Percentiles rank a stretch among this genome's conserved stretches.
Evolutionary conservation across 495 filamentous ascomycete species (phyloP).

Genomic region (Emericellopsis terricola): DNA sequence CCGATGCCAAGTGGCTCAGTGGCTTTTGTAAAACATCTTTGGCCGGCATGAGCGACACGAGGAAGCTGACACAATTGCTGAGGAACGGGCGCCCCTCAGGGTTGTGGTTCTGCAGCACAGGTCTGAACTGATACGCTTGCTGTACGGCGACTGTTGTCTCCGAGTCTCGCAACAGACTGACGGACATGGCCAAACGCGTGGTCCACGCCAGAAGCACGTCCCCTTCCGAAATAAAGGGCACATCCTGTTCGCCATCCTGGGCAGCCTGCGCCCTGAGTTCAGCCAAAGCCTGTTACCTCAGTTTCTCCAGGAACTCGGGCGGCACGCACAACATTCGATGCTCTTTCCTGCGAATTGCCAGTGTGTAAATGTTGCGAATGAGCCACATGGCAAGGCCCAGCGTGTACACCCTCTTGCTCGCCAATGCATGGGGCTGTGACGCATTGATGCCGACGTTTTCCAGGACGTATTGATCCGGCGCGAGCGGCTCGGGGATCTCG

Average conservation of each 20-base stretch:
- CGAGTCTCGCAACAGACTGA: conserved; percentile 5
- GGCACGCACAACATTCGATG: conserved; percentile 10
- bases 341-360: conserved; percentile 7
- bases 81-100: conserved; percentile 12
- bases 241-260: neutral
- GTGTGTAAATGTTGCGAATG: conserved; percentile 3
- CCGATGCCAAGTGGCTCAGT: conserved; percentile 18
- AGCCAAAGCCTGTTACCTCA: conserved; percentile 5
- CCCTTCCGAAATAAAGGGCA: conserved; percentile 12
- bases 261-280: conserved; percentile 4
- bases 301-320: conserved; percentile 4
- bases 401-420: neutral
- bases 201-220: conserved; percentile 14
- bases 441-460: conserved; percentile 4
- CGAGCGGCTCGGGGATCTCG: conserved; percentile 9
- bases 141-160: conserved; percentile 7
- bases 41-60: conserved; percentile 15
- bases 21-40: conserved; percentile 19
- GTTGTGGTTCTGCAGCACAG: conserved; percentile 8
- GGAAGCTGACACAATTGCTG: conserved; percentile 15
- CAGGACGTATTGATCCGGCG: conserved; percentile 6
- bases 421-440: conserved; percentile 1
- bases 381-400: conserved; percentile 1
- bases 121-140: conserved; percentile 8
- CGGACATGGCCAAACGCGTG: conserved; percentile 7